Percentiles rank a stretch among this genome's conserved stretches.
phyloP scores from a whole-genome alignment of 2,329 filamentous ascomycete species.

The Clarireedia sp. region DNA sequence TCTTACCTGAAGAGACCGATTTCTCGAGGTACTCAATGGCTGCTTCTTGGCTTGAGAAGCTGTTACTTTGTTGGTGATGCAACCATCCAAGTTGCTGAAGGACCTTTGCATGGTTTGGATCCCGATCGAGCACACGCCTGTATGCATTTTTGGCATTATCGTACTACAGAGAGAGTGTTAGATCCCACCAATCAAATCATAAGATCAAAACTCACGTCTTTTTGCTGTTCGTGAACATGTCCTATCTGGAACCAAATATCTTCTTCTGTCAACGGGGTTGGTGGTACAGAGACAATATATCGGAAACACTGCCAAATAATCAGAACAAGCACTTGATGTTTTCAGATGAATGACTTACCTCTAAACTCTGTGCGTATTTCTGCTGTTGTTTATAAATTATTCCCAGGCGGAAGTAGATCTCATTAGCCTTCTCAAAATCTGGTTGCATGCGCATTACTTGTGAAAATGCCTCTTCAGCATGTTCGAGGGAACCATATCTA shows the following conservation, averaged over 20 bases:
- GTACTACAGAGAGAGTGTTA: conserved; percentile 51
- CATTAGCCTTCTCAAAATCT: conserved; percentile 95
- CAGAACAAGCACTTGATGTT: conserved; percentile 6
- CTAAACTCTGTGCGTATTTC: conserved; percentile 85
- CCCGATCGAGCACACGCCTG: conserved; percentile 83
- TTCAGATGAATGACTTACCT: conserved; percentile 48
- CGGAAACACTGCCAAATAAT: conserved; percentile 71
- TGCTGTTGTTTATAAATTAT: conserved; percentile 99
- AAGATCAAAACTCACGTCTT: conserved; percentile 63
- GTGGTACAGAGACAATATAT: conserved; percentile 91
- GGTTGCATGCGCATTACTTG: conserved; percentile 99
- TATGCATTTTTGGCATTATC: conserved; percentile 91
- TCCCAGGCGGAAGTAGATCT: conserved; percentile 97
- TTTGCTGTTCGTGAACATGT: conserved; percentile 97
- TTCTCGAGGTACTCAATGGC: conserved; percentile 97
- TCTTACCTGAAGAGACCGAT: conserved; percentile 81
- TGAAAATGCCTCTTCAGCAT: conserved; percentile 95
- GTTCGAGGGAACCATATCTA: conserved; percentile 89
- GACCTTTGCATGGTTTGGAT: conserved; percentile 95
- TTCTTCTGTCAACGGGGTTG: conserved; percentile 86
- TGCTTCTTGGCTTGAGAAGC: conserved; percentile 85
- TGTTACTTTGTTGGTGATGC: conserved; percentile 90
- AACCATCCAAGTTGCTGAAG: conserved; percentile 96
- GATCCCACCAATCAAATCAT: conserved; percentile 10
- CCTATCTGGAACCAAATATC: conserved; percentile 99